Evolutionary conservation across 352 stramenopile genomes (phyloP), one percentile per base, ranked within the genome.

Genomic region (Globisporangium lucens): DNA sequence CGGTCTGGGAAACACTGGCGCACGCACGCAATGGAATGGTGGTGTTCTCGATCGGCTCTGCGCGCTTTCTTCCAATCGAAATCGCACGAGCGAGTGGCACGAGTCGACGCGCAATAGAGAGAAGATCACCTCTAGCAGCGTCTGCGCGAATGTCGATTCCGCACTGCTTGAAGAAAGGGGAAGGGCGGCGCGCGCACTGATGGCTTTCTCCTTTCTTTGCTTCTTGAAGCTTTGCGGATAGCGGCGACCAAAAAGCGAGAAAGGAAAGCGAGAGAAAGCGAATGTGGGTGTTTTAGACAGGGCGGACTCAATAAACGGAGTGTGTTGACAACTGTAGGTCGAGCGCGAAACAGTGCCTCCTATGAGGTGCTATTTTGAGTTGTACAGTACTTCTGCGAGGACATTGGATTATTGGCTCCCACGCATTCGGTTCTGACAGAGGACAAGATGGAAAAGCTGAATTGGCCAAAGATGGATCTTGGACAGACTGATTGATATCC

Each of bases 151-250:
- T n/a, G 59, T 46, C 27, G 59, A 43, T 43, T 65, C 17, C 17
- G 59, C 59, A 56, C 41, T 56, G 59, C 27, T 7, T 65, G 59
- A 56, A 65, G 59, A 24, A 38, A 27, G 43, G 22, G 17, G 27
- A 9, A 17, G 12, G 12, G 2, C 0, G 10, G 10, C 2, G 41
- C 5, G 41, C 41, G 41, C 15, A 49, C 29, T 56, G 4, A 4
- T 53, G 58, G 22, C 41, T 41, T 52, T 51, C 56, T 52, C 13
- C 59, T 65, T 47, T 64, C 12, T n/a, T 24, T 51, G 43, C 20
- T 61, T 61, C 38, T 65, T 65, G 59, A 65, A 65, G 58, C 58
- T 64, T 61, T 61, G 30, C 15, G 9, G 15, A 24, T 24, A 24
- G 56, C 33, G 4, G 7, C 33, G 33, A 61, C 33, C 56, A 49